Conservation (phyloP, 2,329 filamentous ascomycete genomes). For the Cladosporium sp. region DNA sequence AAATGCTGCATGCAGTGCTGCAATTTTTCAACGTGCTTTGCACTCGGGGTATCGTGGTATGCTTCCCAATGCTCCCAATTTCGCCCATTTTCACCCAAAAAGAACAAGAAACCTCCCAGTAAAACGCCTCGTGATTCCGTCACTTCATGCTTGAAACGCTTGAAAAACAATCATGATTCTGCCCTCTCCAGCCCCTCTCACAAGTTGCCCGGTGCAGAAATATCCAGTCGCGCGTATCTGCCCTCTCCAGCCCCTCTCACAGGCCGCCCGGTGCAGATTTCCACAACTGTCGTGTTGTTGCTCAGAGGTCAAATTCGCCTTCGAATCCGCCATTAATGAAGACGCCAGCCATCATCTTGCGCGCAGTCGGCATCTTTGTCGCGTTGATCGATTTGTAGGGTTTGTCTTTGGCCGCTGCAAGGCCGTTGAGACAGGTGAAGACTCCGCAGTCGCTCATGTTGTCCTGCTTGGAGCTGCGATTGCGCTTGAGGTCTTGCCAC, state of each 20-base stretch:
- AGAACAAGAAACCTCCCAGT: too few species aligned
- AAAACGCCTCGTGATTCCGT: too few species aligned
- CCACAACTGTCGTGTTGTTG: too few species aligned
- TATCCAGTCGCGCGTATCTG: too few species aligned
- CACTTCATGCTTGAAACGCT: too few species aligned
- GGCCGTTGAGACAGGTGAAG: slow-evolving; percentile 68
- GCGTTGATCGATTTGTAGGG: slow-evolving; percentile 31
- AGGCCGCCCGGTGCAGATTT: too few species aligned
- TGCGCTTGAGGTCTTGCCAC: slow-evolving; percentile 53
- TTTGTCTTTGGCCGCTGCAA: slow-evolving; percentile 58
- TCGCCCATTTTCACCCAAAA: too few species aligned
- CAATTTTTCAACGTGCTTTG: not conserved
- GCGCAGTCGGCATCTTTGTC: slow-evolving; percentile 23
- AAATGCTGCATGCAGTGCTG: not conserved
- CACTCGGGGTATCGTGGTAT: not conserved
- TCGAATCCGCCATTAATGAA: slow-evolving; percentile 64
- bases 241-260: too few species aligned
- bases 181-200: too few species aligned
- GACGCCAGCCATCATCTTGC: slow-evolving; percentile 58
- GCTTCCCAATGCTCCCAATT: too few species aligned
- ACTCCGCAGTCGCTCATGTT: slow-evolving; percentile 76
- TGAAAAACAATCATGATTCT: too few species aligned
- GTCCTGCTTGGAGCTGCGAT: slow-evolving; percentile 53
- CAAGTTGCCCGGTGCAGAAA: too few species aligned
- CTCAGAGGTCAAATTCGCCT: not conserved